phyloP scores from a whole-genome alignment of 2,329 filamentous ascomycete species.

The Ascomycota sp. region DNA sequence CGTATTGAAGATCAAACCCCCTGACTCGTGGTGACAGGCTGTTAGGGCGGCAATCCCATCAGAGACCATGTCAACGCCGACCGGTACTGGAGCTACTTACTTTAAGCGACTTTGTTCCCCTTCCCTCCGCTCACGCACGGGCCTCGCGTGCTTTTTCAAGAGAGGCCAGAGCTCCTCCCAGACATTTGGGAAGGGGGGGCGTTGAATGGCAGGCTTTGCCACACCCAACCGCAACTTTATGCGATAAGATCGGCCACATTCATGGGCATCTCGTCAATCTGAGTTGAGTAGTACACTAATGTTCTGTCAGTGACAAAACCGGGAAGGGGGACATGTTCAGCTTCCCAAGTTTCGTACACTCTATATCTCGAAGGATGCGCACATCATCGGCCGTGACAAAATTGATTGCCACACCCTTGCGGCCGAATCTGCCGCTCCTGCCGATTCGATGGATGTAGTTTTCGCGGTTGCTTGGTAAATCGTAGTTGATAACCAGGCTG shows the following conservation, averaged over 20 bases:
- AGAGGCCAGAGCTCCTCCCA: no score
- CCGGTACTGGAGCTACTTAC: background rate
- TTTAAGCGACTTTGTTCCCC: background rate
- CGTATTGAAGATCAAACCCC: no score
- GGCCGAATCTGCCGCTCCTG: slow-evolving; percentile 81
- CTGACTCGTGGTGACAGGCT: no score
- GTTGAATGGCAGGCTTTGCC: no score
- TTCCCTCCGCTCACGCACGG: background rate
- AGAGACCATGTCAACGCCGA: no score
- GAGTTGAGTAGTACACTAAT: slow-evolving; percentile 78
- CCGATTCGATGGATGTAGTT: slow-evolving; percentile 99
- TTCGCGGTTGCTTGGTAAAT: slow-evolving; percentile 92
- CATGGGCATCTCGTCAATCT: slow-evolving; percentile 99
- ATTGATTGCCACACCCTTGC: slow-evolving; percentile 98
- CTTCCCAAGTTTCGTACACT: no score
- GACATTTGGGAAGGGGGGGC: no score
- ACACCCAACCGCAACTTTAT: no score
- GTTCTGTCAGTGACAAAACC: slow-evolving; percentile 11
- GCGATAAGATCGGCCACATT: slow-evolving; percentile 51
- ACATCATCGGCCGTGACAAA: slow-evolving; percentile 98
- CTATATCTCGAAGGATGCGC: slow-evolving; percentile 89
- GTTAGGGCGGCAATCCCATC: no score
- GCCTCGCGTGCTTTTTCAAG: background rate
- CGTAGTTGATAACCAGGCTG: slow-evolving; percentile 96
- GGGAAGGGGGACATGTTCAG: background rate